Base-by-base conservation (phyloP, 75 land plant genomes). In the Sequoiadendron giganteum region DNA sequence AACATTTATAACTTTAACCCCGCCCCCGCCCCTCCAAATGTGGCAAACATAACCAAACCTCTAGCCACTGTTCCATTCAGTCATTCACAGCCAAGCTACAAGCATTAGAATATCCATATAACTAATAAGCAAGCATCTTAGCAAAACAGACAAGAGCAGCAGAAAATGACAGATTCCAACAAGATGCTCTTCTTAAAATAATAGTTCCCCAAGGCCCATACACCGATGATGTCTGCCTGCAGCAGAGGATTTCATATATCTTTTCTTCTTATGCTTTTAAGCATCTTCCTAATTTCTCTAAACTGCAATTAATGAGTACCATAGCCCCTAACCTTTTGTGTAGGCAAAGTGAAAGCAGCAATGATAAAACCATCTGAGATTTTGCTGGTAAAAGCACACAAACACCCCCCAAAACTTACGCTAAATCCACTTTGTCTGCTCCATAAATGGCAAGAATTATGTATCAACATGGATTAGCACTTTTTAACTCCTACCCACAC, bases 91-190 rank as follows among this genome's bases (percentile, higher is more conserved):
- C 13, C 45, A 82, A 43, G 14, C 84, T 82, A 82, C 30, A 10
- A 82, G 84, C 83, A 43, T 80, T 45, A 0, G 21, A 43, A 40
- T 11, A 14, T 65, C 70, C 28, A 65, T 65, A 25, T 65, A 65
- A 80, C 18, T 16, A 34, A 34, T 34, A 0, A 11, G 10, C 47
- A 80, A 34, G 11, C 83, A 80, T 13, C n/a, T 40, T 80, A 8
- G 32, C 32, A 82, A 47, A 47, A 42, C 13, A 45, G 49, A 45
- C 43, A 79, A 43, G n/a, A 81, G 83, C 81, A 82, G 28, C 84
- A 82, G 48, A 81, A 42, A 45, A 45, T 82, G 15, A n/a, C 84
- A 82, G 6, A 47, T 45, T 82, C 84, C 47, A 82, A 82, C 49
- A 47, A 82, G 84, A 82, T 82, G 9, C 54, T 47, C 42, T 28